These are phyloP conservation scores for Xylaria flabelliformis DNA, from an alignment of 495 filamentous ascomycete genomes.

Conservation along the genomic window DNA sequence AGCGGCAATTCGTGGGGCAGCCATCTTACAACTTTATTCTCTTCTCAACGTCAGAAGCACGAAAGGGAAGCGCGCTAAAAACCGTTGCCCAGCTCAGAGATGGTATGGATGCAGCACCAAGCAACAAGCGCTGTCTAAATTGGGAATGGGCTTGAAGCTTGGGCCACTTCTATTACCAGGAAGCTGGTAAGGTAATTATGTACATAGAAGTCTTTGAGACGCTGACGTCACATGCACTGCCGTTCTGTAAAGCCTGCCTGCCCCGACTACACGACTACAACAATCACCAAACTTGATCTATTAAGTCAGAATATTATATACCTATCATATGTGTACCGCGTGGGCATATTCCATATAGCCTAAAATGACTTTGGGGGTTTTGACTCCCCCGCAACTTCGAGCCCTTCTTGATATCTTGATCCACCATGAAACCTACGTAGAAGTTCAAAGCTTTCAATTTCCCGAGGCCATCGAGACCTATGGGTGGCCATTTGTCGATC, in stretches of 20 bases:
- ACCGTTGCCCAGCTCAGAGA: not conserved
- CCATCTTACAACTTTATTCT: not conserved
- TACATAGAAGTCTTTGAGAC: too few relatives aligned
- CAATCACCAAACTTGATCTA: not conserved
- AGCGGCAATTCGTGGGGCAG: not conserved
- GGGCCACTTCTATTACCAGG: not conserved
- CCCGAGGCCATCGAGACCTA: conserved; percentile 61
- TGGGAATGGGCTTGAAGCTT: not conserved
- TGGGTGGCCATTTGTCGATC: conserved; percentile 60
- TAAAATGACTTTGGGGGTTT: conserved; percentile 31
- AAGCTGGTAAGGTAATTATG: not conserved
- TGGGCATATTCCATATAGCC: not conserved
- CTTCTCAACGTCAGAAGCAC: not conserved
- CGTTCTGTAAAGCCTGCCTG: not conserved
- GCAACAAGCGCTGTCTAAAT: not conserved
- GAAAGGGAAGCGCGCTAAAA: not conserved
- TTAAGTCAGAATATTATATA: not conserved
- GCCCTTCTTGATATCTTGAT: conserved; percentile 72
- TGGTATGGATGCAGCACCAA: not conserved
- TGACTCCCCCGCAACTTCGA: conserved; percentile 58
- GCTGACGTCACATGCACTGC: not conserved
- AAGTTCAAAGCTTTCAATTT: conserved; percentile 66
- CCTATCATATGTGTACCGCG: not conserved
- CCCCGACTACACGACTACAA: not conserved
- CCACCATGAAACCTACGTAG: conserved; percentile 66